phyloP scores from a whole-genome alignment of 305 asterid species.

The Fraxinus platypoda region DNA sequence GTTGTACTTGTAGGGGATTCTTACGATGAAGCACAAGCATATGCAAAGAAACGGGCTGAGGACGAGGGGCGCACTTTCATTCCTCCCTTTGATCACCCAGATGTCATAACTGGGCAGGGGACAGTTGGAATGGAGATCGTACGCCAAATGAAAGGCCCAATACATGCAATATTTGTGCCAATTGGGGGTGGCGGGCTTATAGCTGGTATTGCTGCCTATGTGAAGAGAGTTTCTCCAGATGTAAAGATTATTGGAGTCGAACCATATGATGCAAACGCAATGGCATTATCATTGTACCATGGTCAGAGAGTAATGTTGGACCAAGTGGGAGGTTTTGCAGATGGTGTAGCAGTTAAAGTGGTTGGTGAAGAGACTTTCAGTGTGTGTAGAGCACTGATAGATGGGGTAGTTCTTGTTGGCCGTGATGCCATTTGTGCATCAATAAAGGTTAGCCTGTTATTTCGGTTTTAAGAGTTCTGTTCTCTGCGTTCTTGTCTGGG shows the following conservation, averaged over 20 bases:
- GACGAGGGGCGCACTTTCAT: slow-evolving; percentile 74
- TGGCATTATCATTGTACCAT: slow-evolving; percentile 85
- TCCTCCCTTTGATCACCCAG: slow-evolving; percentile 96
- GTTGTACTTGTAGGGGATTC: slow-evolving; percentile 87
- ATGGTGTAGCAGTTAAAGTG: slow-evolving; percentile 93
- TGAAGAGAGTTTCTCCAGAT: slow-evolving; percentile 82
- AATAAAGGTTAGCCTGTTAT: slow-evolving; percentile 67
- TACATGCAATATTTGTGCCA: slow-evolving; percentile 89
- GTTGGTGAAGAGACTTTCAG: slow-evolving; percentile 90
- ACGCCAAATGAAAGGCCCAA: slow-evolving; percentile 58
- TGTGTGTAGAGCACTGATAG: slow-evolving; percentile 67
- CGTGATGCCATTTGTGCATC: slow-evolving; percentile 92
- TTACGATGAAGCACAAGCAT: slow-evolving; percentile 86
- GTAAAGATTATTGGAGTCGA: slow-evolving; percentile 90
- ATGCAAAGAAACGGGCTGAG: slow-evolving; percentile 67
- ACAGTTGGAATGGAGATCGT: slow-evolving; percentile 97
- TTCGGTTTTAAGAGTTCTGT: not conserved
- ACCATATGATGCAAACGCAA: slow-evolving; percentile 87
- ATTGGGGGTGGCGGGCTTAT: slow-evolving; percentile 96
- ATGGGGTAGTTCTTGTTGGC: slow-evolving; percentile 87
- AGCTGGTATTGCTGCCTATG: slow-evolving; percentile 94
- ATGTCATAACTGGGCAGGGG: slow-evolving; percentile 86
- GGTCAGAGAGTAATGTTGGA: slow-evolving; percentile 75
- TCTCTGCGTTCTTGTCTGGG: not conserved
- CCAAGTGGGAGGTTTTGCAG: slow-evolving; percentile 96